phyloP scores from a whole-genome alignment of 306 rosid genomes.

The Hylodesmum podocarpum region DNA sequence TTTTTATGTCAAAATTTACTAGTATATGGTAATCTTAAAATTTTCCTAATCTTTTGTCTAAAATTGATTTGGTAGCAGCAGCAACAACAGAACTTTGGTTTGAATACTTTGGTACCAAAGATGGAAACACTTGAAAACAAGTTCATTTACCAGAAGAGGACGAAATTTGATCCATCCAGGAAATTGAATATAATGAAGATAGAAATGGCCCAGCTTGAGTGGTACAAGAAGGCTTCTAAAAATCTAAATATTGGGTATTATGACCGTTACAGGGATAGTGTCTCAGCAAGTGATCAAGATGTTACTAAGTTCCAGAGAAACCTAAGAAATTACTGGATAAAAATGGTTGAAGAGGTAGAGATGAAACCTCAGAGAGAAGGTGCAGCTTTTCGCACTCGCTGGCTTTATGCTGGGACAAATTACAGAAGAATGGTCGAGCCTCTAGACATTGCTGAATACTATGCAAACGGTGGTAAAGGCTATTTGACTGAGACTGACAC shows the following conservation, averaged over 20 bases:
- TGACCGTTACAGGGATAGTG: slow-evolving; percentile 46
- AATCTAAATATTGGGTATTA: slow-evolving; percentile 41
- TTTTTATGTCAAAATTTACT: not conserved
- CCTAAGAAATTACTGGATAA: slow-evolving; percentile 51
- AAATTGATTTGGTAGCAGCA: slow-evolving; percentile 21
- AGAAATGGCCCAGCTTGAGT: slow-evolving; percentile 58
- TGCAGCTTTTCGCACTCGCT: slow-evolving; percentile 15
- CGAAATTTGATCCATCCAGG: slow-evolving; percentile 17
- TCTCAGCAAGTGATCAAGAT: not conserved
- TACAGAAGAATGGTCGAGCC: slow-evolving; percentile 76
- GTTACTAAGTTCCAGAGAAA: slow-evolving; percentile 7
- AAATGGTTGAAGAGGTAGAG: slow-evolving; percentile 47
- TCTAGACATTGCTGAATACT: slow-evolving; percentile 54
- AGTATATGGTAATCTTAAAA: not conserved
- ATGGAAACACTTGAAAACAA: slow-evolving; percentile 6
- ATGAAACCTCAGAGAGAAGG: slow-evolving; percentile 53
- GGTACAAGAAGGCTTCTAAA: slow-evolving; percentile 55
- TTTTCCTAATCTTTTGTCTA: not conserved
- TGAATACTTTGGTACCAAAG: not conserved
- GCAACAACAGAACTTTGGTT: not conserved
- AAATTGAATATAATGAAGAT: slow-evolving; percentile 39
- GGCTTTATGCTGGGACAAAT: slow-evolving; percentile 51
- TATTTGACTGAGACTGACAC: not conserved
- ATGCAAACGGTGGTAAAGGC: not conserved
- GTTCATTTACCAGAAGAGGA: not conserved